Conservation (phyloP, 495 filamentous ascomycete species). For the Lophiostoma macrostomum region DNA sequence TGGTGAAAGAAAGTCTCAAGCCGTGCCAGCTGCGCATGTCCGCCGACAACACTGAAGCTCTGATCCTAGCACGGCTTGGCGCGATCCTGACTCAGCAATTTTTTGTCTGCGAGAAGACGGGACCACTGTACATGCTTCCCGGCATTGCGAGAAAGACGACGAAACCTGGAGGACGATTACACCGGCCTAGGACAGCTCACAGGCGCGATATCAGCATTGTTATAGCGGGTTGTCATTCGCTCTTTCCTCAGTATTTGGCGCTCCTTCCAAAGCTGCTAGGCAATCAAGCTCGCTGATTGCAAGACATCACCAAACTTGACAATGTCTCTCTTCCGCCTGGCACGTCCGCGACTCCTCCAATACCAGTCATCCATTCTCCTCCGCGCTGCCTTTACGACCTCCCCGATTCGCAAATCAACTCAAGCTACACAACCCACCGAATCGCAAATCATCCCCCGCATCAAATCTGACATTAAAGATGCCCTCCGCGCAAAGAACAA, state of each 20-base stretch:
- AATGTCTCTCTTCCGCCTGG: conserved; percentile 23
- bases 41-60: conserved; percentile 16
- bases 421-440: not conserved
- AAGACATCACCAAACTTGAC: not conserved
- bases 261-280: too few relatives aligned
- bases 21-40: not conserved
- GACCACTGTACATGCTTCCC: too few relatives aligned
- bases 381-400: conserved; percentile 11
- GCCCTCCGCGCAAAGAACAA: conserved; percentile 63
- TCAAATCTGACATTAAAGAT: conserved; percentile 58
- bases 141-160: too few relatives aligned
- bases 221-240: too few relatives aligned
- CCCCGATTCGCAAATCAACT: not conserved
- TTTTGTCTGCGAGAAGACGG: not conserved
- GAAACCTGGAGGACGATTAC: too few relatives aligned
- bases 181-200: too few relatives aligned
- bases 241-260: too few relatives aligned
- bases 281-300: not conserved
- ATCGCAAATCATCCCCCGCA: conserved; percentile 41
- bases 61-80: too few relatives aligned
- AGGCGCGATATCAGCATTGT: too few relatives aligned
- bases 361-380: not conserved
- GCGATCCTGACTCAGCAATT: not conserved
- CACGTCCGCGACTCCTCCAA: not conserved
- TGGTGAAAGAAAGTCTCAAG: conserved; percentile 7